Evolutionary conservation across 164 flowering plant species (phyloP), one percentile per base, ranked within the genome.

Genomic region (Macadamia integrifolia): DNA sequence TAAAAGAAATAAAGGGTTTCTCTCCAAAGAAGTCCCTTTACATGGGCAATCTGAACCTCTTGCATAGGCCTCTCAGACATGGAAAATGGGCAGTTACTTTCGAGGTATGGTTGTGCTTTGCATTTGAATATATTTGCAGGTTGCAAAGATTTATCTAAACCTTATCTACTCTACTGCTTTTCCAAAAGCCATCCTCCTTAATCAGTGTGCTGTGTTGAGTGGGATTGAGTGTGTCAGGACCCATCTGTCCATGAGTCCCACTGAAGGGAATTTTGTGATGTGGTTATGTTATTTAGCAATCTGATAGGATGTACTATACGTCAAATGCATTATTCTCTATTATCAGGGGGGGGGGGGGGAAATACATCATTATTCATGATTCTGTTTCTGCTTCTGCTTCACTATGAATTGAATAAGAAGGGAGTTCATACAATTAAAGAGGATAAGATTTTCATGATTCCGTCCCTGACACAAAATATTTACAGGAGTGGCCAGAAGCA

Each of bases 1-100:
- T 89, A 68, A 83, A 78, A 74, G 88, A 86, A 72, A 73, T 81
- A 13, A 76, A 78, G 44, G 70, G 68, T 17, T 64, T 75, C 10
- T 58, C 82, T 65, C 61, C 49, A 9, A 64, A 52, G 56, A 77
- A 61, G 70, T 72, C 86, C 12, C 82, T 89, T 58, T 89, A 87
- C 72, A 83, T 89, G 86, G 94, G 94, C n/a, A 89, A 89, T 74
- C 78, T 89, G 48, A 89, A 89, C 62, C 88, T 83, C 77, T 77
- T 80, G 75, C 94, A 87, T 74, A 80, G 86, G 59, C 90, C 94
- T 69, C 82, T 89, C 29, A 79, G 92, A 74, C 72, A 40, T 66
- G 94, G 94, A 42, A 89, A 89, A 75, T 89, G 94, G 92, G 94
- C 92, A 6, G 94, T 89, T 49, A 76, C 86, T 14, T 86, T 76